Percentiles rank a stretch among this genome's conserved stretches.
phyloP scores from a whole-genome alignment of 768 basidiomycete species.

The Grammothele lineata region DNA sequence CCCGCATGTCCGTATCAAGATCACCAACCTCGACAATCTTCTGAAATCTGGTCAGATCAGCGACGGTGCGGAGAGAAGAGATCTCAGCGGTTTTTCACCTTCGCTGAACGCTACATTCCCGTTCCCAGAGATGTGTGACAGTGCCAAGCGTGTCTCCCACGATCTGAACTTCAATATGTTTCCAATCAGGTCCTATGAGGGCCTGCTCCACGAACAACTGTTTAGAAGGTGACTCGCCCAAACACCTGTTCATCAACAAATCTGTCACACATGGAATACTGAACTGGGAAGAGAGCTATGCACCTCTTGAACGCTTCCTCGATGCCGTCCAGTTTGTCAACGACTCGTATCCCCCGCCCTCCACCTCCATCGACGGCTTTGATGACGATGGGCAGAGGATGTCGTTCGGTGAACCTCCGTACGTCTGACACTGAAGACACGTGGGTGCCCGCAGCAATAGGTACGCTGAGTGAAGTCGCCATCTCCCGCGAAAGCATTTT shows the following conservation, averaged over 20 bases:
- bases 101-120: constrained; percentile 33
- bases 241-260: not conserved
- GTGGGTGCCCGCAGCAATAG: constrained; percentile 26
- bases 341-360: constrained; percentile 28
- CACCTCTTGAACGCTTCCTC: constrained; percentile 7
- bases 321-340: not conserved
- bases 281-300: not conserved
- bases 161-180: constrained; percentile 31
- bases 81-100: constrained; percentile 17
- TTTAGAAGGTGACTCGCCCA: constrained; percentile 15
- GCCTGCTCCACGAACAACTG: constrained; percentile 29
- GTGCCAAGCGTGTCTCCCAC: constrained; percentile 28
- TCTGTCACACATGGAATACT: constrained; percentile 17
- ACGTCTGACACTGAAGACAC: constrained; percentile 22
- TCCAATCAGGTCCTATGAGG: constrained; percentile 29
- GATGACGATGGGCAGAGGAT: constrained; percentile 33
- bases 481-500: constrained; percentile 25
- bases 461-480: constrained; percentile 26
- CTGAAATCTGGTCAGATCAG: constrained; percentile 26
- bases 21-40: constrained; percentile 29
- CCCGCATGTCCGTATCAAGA: not conserved
- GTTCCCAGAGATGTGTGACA: constrained; percentile 30
- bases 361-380: constrained; percentile 34
- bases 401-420: constrained; percentile 17
- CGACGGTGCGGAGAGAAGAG: not conserved